Percentiles rank a stretch among this genome's conserved stretches.
Conservation (phyloP, 2,329 filamentous ascomycete genomes). For the Mariannaea elegans region DNA sequence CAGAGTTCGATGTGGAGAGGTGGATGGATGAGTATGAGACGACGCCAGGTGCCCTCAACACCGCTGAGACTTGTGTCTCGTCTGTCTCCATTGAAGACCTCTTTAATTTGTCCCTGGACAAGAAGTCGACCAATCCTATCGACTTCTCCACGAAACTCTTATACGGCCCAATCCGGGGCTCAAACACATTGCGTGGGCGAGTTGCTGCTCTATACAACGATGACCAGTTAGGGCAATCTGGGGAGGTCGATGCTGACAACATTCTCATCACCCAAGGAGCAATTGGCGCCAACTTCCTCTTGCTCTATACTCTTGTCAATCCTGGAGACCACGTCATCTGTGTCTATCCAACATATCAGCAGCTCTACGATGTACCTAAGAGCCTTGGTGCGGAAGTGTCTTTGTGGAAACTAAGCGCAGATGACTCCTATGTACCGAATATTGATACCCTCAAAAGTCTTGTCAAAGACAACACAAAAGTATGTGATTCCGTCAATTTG, state of each 20-base stretch:
- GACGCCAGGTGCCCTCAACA: constrained; percentile 69
- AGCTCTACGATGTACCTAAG: constrained; percentile 79
- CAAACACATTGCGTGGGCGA: constrained; percentile 65
- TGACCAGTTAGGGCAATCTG: constrained; percentile 43
- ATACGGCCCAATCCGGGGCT: constrained; percentile 79
- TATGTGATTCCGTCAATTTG: constrained; percentile 46
- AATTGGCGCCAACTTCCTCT: constrained; percentile 85
- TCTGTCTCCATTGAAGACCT: constrained; percentile 75
- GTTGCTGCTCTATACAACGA: constrained; percentile 67
- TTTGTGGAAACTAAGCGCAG: constrained; percentile 74
- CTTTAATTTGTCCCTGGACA: constrained; percentile 64
- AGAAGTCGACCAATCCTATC: constrained; percentile 46
- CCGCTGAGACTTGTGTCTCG: constrained; percentile 82
- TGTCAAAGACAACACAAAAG: constrained; percentile 75
- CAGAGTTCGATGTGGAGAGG: constrained; percentile 73
- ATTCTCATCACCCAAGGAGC: constrained; percentile 82
- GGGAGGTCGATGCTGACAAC: constrained; percentile 63
- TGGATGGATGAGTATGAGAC: constrained; percentile 72
- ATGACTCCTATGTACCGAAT: constrained; percentile 73
- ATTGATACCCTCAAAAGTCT: constrained; percentile 71
- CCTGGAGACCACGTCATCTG: constrained; percentile 83
- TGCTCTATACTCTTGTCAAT: constrained; percentile 74
- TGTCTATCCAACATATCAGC: constrained; percentile 88
- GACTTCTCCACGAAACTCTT: constrained; percentile 66
- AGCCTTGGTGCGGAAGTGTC: constrained; percentile 77